phyloP scores from a whole-genome alignment of 148 eudicot genomes.

The Amaranthus palmeri region DNA sequence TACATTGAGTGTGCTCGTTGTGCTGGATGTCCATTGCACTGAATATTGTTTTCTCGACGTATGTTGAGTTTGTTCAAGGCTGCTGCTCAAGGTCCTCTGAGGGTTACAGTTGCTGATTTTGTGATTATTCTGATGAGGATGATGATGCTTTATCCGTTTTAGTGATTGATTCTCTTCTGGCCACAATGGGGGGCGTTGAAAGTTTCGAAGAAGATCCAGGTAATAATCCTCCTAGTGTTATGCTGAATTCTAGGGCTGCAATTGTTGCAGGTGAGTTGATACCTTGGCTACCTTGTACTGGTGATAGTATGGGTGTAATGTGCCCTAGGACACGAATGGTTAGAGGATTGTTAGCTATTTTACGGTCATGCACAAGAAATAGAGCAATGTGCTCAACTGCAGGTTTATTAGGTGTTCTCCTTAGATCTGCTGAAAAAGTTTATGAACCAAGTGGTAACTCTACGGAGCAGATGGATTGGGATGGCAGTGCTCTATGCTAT shows the following conservation, averaged over 20 bases:
- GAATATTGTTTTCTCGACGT: no score
- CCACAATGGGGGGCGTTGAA: constrained; percentile 99
- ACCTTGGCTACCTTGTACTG: constrained; percentile 79
- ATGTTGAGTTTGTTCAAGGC: no score
- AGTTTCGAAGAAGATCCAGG: constrained; percentile 92
- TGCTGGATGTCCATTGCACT: no score
- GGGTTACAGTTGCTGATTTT: no score
- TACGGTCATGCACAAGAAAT: constrained; percentile 93
- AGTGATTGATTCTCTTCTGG: constrained; percentile 94
- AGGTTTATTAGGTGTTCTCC: constrained; percentile 79
- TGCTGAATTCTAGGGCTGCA: constrained; percentile 98
- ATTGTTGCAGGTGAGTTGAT: constrained; percentile 90
- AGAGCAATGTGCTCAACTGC: constrained; percentile 96
- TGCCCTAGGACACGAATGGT: constrained; percentile 96
- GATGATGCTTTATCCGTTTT: constrained; percentile 59
- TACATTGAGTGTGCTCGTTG: no score
- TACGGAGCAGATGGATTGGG: constrained; percentile 58
- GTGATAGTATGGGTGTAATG: constrained; percentile 65
- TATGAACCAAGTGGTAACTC: constrained; percentile 47
- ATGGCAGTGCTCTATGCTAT: constrained; percentile 82
- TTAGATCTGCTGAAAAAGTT: constrained; percentile 76
- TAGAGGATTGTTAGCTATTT: constrained; percentile 87
- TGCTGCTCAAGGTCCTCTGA: no score
- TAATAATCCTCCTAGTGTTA: constrained; percentile 95
- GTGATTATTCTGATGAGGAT: constrained; percentile 66